A percentile compares a stretch with the other conserved stretches of the same genome.
These are phyloP conservation scores for Gossypioides kirkii DNA, from an alignment of 345 rosid species.

Conservation along the genomic window DNA sequence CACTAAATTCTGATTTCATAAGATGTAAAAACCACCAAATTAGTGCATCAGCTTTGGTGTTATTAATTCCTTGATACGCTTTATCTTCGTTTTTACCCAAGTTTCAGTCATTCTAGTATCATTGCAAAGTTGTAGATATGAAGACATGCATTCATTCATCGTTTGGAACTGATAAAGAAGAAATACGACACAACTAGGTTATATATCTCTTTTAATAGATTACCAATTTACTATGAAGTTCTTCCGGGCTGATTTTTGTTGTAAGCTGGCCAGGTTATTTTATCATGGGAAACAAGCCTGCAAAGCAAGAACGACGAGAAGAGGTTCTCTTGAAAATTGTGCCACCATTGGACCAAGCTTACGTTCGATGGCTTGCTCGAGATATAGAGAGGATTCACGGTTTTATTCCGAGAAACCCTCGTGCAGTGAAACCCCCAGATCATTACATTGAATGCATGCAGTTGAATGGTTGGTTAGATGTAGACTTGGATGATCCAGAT, in stretches of 20 bases:
- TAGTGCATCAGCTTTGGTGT: background rate
- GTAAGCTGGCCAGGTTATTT: constrained; percentile 17
- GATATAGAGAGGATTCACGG: constrained; percentile 70
- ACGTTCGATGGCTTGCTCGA: constrained; percentile 65
- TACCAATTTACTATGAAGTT: background rate
- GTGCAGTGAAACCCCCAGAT: constrained; percentile 61
- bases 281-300: constrained; percentile 71
- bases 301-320: constrained; percentile 49
- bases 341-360: constrained; percentile 62
- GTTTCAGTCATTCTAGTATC: background rate
- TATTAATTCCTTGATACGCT: background rate
- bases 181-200: background rate
- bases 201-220: background rate
- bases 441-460: constrained; percentile 60
- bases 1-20: background rate
- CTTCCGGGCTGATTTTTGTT: background rate
- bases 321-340: constrained; percentile 49
- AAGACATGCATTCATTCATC: background rate
- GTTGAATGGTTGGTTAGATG: constrained; percentile 59
- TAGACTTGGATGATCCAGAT: constrained; percentile 72
- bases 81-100: background rate
- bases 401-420: constrained; percentile 39
- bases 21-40: background rate
- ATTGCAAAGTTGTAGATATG: background rate
- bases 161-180: background rate